Evolutionary conservation across 2,329 filamentous ascomycete genomes (phyloP).

Genomic region (Fusarium redolens): DNA sequence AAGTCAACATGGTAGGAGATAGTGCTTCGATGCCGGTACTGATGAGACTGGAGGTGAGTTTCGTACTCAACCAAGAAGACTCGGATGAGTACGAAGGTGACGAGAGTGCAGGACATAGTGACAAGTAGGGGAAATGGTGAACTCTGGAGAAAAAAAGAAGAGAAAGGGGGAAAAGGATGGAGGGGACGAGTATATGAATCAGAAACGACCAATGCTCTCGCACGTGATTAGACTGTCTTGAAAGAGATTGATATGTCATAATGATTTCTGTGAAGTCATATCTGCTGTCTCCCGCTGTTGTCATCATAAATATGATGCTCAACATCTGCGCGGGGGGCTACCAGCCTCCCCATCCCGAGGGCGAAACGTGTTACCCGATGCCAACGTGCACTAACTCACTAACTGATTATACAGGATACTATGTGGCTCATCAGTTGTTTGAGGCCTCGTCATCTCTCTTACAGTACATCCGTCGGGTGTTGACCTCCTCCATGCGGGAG

Average conservation of each 20-base stretch:
- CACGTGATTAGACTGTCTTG: neutral
- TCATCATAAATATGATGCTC: neutral
- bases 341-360: neutral
- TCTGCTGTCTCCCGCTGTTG: neutral
- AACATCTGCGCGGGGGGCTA: neutral
- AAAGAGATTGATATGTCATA: no score
- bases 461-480: neutral
- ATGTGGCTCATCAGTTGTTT: accelerated
- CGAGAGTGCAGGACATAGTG: neutral
- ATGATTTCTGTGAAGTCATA: neutral
- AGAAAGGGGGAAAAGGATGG: neutral
- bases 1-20: neutral
- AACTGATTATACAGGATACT: neutral
- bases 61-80: neutral
- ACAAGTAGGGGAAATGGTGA: neutral
- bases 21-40: neutral
- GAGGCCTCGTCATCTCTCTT: neutral
- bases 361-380: neutral
- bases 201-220: neutral
- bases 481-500: neutral
- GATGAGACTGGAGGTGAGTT: neutral
- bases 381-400: no score
- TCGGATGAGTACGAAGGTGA: neutral
- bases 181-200: neutral
- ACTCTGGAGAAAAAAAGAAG: neutral